These are phyloP conservation scores for Zea mays DNA, from an alignment of 176 grass and related monocot species.

Conservation along the genomic window Zm-B73-REFERENCE-NAM-5.0 NC_050097.1:212553501-212554000, in stretches of 20 bases:
- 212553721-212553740: conserved; percentile 96
- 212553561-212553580: too few species aligned
- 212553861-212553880: conserved; percentile 60
- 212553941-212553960: conserved; percentile 72
- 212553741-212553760: conserved; percentile 98
- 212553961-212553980: conserved; percentile 67
- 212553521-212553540: conserved; percentile 21
- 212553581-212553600: too few species aligned
- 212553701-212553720: conserved; percentile 47
- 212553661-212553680: not conserved
- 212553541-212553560: too few species aligned
- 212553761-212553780: conserved; percentile 66
- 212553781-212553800: conserved; percentile 19
- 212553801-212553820: not conserved
- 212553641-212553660: too few species aligned
- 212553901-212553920: conserved; percentile 83
- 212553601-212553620: too few species aligned
- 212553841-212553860: not conserved
- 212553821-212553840: not conserved
- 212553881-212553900: conserved; percentile 68
- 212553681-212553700: conserved; percentile 16
- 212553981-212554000: conserved; percentile 57
- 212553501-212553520: not conserved
- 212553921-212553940: conserved; percentile 84
- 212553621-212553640: too few species aligned